Base-by-base conservation (phyloP, 2,329 filamentous ascomycete species). In the Fusarium sp. region DNA sequence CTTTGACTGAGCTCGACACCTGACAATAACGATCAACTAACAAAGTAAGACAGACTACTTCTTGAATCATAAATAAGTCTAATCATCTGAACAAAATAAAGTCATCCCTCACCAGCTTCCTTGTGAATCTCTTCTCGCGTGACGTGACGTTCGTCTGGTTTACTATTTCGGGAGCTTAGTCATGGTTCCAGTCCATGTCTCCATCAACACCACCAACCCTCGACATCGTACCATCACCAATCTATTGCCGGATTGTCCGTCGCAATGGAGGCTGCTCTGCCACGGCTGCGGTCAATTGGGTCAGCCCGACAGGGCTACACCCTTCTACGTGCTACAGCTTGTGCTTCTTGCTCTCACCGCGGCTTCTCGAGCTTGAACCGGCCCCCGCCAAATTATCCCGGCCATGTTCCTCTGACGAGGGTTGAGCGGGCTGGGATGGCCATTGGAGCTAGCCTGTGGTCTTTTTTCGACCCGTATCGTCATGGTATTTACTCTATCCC, bases 321-420 rank as follows among this genome's bases (percentile, higher is more conserved):
- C 2, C 16, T 73, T 6, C 22, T 78, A 27, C 77, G 75, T 24
- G 64, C 75, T n/a, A 61, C 66, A 17, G 67, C 67, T 16, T 79
- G 78, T 49, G 69, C 72, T 17, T 70, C 72, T 7, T 74, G 65
- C 51, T 76, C 64, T 31, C 73, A 14, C 33, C 63, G 46, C 75
- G 80, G 56, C 65, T 97, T 98, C 86, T 97, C 95, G 49, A 90
- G 94, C 71, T 90, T 97, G 77, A 93, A 93, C 82, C 93, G 96
- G 8, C 96, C 96, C 59, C 89, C 90, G 29, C 94, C 95, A 66
- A 96, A 94, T 78, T 98, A 98, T 85, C 91, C 93, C 1, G 94
- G 95, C 83, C 96, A 99, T 89, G 91, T 98, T 35, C 96, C 96
- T 38, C 89, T 99, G 64, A 98, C 93, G 9, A 84, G 84, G 46